Evolutionary conservation across 306 rosid genomes (phyloP), one percentile per base, ranked within the genome.

Genomic region (Castanea crenata): DNA sequence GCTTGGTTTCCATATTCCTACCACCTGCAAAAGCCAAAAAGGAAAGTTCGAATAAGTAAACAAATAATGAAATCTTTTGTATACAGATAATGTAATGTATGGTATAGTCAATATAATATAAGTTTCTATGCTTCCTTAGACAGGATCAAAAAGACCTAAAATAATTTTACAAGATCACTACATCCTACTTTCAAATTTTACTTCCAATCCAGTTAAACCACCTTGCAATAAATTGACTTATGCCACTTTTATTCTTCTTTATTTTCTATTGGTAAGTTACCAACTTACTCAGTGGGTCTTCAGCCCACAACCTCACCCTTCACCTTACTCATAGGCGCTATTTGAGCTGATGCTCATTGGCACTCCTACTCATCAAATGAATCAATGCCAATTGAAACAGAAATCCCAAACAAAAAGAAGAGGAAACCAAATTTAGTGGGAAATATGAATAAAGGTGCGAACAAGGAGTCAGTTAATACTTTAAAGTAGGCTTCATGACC

Each of bases 21-120:
- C 90, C 87, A 81, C 83, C 98, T 93, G 93, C 52, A 74, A 80
- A 72, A 79, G 64, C 79, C 23, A 35, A 0, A 35, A 71, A 80
- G 57, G 25, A 84, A 76, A 68, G 52, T 76, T 75, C 51, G 56
- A 83, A 55, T 23, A 57, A 76, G 61, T 55, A 55, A 38, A 70
- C 29, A n/a, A 1, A 55, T 55, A 35, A 21, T 16, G 25, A 54
- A 61, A 20, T 21, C 51, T 32, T 6, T 20, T 3, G 31, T 23
- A 59, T 59, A 8, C 16, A 23, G 14, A 23, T 9, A 23, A 59
- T 1, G 32, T 23, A 59, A 59, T 3, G 23, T 59, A 59, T 23
- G 15, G 23, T n/a, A 59, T 21, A 10, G 21, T 11, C 16, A 10
- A 3, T 3, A 3, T 20, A 59, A 59, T 25, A 25, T 25, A 25